Evolutionary conservation across 1,139 yeast genomes (phyloP).

Genomic region (Taphrina deformans): DNA sequence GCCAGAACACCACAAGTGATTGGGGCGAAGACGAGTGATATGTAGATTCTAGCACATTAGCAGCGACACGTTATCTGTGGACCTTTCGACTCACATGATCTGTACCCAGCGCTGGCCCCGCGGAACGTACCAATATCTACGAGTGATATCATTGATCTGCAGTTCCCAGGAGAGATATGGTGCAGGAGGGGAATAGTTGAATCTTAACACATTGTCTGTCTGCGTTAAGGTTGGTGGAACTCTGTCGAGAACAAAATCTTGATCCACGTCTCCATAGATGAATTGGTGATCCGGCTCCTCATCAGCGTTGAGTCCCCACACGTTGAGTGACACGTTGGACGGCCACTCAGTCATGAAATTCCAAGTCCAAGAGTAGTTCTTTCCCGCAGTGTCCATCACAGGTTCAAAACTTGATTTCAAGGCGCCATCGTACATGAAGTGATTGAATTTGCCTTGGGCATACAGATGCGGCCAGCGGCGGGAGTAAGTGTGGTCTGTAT

Average conservation of each 20-base stretch:
- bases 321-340: slow-evolving; percentile 18
- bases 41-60: neutral
- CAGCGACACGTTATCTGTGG: neutral
- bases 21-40: slow-evolving; percentile 12
- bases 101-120: slow-evolving; percentile 33
- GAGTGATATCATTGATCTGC: slow-evolving; percentile 27
- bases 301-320: slow-evolving; percentile 35
- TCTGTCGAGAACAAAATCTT: slow-evolving; percentile 31
- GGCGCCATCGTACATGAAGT: slow-evolving; percentile 27
- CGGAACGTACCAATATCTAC: slow-evolving; percentile 24
- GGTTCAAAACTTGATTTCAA: slow-evolving; percentile 6
- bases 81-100: slow-evolving; percentile 14
- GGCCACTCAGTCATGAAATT: slow-evolving; percentile 31
- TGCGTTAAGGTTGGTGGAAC: slow-evolving; percentile 31
- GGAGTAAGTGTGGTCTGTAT: neutral
- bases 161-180: slow-evolving; percentile 34
- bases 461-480: slow-evolving; percentile 33
- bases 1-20: slow-evolving; percentile 21
- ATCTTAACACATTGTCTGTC: slow-evolving; percentile 20
- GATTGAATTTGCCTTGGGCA: slow-evolving; percentile 29
- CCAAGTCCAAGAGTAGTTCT: slow-evolving; percentile 22
- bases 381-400: neutral
- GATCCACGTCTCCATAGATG: slow-evolving; percentile 33
- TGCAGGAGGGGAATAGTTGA: slow-evolving; percentile 24
- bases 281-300: slow-evolving; percentile 32